These are phyloP conservation scores for Nephelium lappaceum DNA, from an alignment of 345 rosid species.

Conservation along the genomic window DNA sequence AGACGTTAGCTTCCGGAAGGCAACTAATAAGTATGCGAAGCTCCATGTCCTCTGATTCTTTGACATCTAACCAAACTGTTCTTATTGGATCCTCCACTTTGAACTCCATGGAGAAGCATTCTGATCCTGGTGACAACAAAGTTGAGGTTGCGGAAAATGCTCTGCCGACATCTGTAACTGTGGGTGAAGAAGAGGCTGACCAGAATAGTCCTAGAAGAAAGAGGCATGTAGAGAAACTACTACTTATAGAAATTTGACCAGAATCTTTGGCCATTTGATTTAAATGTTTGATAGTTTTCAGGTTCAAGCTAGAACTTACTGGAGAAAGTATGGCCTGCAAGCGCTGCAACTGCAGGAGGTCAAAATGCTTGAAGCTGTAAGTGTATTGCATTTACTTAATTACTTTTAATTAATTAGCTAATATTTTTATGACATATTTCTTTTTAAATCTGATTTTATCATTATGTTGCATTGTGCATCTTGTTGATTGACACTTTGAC, in stretches of 20 bases:
- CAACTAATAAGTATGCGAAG: conserved; percentile 28
- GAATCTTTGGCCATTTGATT: conserved; percentile 7
- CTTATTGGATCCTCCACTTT: conserved; percentile 28
- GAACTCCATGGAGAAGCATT: conserved; percentile 32
- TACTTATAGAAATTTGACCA: neutral
- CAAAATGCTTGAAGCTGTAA: conserved; percentile 97
- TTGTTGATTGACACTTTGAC: neutral
- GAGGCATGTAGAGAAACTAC: conserved; percentile 35
- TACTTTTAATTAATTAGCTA: neutral
- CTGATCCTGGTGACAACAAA: conserved; percentile 32
- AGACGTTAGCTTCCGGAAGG: conserved; percentile 32
- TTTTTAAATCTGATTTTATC: neutral
- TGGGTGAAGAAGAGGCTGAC: conserved; percentile 33
- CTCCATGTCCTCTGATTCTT: conserved; percentile 25
- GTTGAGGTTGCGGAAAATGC: conserved; percentile 32
- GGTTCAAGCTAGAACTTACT: conserved; percentile 37
- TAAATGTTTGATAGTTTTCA: conserved; percentile 30
- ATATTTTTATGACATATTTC: neutral
- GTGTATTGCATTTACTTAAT: conserved; percentile 30
- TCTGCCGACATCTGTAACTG: conserved; percentile 29
- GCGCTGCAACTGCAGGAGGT: conserved; percentile 86
- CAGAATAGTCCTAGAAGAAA: conserved; percentile 37
- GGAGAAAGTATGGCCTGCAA: conserved; percentile 63
- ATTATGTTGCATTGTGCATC: neutral
- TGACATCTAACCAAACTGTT: conserved; percentile 16